Percentiles rank a stretch among this genome's conserved stretches.
Evolutionary conservation across 2,329 filamentous ascomycete species (phyloP).

Genomic region (Mycocentrospora acerina): DNA sequence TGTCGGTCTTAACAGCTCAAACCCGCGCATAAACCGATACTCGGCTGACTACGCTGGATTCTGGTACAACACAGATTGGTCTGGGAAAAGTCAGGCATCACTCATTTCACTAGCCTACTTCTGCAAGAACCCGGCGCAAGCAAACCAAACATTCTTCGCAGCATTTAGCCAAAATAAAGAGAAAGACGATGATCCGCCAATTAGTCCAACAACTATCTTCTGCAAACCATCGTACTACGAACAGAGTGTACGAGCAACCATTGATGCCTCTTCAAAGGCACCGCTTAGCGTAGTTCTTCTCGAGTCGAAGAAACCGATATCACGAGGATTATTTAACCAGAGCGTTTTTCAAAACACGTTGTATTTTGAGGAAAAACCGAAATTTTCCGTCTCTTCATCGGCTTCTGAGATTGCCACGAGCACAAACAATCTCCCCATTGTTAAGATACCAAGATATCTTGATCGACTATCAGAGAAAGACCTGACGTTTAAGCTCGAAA

Average conservation of each 20-base stretch:
- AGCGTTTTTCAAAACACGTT: conserved; percentile 39
- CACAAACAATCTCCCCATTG: conserved; percentile 8
- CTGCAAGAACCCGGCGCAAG: too few species aligned
- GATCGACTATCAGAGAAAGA: conserved; percentile 5
- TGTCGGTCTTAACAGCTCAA: too few species aligned
- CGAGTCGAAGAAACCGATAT: conserved; percentile 22
- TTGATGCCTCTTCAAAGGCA: conserved; percentile 21
- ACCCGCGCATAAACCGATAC: too few species aligned
- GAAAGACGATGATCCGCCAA: conserved; percentile 7
- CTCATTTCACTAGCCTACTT: too few species aligned
- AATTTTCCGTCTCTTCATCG: too few species aligned
- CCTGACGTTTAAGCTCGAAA: too few species aligned
- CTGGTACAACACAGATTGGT: too few species aligned
- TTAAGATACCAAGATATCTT: conserved; percentile 4
- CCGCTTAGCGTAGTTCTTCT: conserved; percentile 17
- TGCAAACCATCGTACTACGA: conserved; percentile 43
- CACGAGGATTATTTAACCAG: conserved; percentile 37
- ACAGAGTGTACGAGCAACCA: conserved; percentile 45
- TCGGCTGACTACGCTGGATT: too few species aligned
- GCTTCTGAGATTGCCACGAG: background rate
- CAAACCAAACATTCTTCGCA: conserved; percentile 37
- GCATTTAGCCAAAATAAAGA: conserved; percentile 15
- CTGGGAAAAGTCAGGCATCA: too few species aligned
- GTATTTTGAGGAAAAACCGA: background rate
- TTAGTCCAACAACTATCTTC: conserved; percentile 14